Evolutionary conservation across 768 basidiomycete species (phyloP).

Genomic region (Leccinum uliginosum): DNA sequence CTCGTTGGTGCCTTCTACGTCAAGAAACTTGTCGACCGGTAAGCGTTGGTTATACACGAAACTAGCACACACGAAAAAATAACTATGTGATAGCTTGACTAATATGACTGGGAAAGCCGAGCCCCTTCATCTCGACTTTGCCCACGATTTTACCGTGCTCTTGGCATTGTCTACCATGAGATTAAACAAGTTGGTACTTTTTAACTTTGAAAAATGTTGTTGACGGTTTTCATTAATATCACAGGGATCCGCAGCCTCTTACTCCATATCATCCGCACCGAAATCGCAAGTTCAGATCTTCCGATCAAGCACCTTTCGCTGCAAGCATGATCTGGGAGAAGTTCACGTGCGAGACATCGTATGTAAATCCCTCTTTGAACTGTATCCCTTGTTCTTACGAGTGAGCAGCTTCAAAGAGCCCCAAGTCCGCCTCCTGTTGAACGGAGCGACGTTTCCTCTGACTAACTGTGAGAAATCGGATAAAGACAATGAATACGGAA

Average conservation of each 20-base stretch:
- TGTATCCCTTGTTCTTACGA: not conserved
- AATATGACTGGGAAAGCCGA: conserved; percentile 28
- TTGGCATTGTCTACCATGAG: conserved; percentile 35
- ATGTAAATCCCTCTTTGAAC: not conserved
- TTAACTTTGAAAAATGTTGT: not conserved
- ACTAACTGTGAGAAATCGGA: conserved; percentile 27
- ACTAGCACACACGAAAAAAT: not conserved
- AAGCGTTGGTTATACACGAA: not conserved
- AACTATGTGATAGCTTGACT: conserved; percentile 23
- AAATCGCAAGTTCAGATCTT: conserved; percentile 34
- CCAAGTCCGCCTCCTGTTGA: conserved; percentile 40
- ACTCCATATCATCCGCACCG: conserved; percentile 20
- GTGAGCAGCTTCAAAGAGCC: conserved; percentile 28
- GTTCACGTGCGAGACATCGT: conserved; percentile 36
- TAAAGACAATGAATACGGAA: conserved; percentile 31
- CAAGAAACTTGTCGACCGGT: conserved; percentile 37
- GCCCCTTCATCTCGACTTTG: conserved; percentile 38
- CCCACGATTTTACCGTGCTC: conserved; percentile 37
- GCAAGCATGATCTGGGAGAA: conserved; percentile 43
- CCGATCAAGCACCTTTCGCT: conserved; percentile 37
- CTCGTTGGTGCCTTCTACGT: conserved; percentile 36
- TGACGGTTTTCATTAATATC: not conserved
- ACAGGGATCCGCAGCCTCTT: conserved; percentile 33
- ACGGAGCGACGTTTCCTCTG: conserved; percentile 36
- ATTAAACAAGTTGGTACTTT: conserved; percentile 31